These are phyloP conservation scores for Botryotinia calthae DNA, from an alignment of 2,329 filamentous ascomycete genomes.

Conservation along the genomic window DNA sequence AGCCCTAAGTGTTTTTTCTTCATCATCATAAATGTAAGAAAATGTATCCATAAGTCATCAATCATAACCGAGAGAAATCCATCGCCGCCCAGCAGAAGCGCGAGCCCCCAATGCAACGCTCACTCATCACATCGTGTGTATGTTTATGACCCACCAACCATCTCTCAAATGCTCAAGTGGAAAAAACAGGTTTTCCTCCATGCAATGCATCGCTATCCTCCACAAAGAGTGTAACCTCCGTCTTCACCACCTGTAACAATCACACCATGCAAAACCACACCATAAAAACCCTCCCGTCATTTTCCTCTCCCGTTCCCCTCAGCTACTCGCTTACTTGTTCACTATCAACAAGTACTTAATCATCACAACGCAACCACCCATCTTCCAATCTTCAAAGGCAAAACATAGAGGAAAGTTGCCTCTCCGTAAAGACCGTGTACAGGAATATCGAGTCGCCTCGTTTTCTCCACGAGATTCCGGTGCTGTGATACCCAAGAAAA, in stretches of 20 bases:
- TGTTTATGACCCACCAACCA: neutral
- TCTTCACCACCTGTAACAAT: neutral
- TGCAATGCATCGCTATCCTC: neutral
- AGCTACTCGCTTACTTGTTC: slow-evolving; percentile 31
- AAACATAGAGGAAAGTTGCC: slow-evolving; percentile 20
- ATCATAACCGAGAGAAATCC: neutral
- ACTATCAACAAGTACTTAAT: too few relatives aligned
- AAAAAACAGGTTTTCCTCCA: slow-evolving; percentile 5
- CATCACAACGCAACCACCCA: neutral
- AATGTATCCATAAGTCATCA: neutral
- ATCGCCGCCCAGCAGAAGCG: neutral
- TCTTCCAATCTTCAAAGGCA: neutral
- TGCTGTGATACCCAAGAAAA: slow-evolving; percentile 35
- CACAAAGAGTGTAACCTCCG: slow-evolving; percentile 3
- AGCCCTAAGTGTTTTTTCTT: slow-evolving; percentile 5
- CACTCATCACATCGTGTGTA: neutral
- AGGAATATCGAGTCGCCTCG: slow-evolving; percentile 37
- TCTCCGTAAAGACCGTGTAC: slow-evolving; percentile 35
- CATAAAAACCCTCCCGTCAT: neutral
- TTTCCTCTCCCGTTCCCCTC: slow-evolving; percentile 17
- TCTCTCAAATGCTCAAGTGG: neutral
- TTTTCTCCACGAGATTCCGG: slow-evolving; percentile 32
- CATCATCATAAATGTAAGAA: neutral
- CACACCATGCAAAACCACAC: neutral
- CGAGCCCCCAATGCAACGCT: neutral